Percentiles rank a stretch among this genome's conserved stretches.
These are phyloP conservation scores for Russula lepida DNA, from an alignment of 768 basidiomycete genomes.

Conservation along the genomic window DNA sequence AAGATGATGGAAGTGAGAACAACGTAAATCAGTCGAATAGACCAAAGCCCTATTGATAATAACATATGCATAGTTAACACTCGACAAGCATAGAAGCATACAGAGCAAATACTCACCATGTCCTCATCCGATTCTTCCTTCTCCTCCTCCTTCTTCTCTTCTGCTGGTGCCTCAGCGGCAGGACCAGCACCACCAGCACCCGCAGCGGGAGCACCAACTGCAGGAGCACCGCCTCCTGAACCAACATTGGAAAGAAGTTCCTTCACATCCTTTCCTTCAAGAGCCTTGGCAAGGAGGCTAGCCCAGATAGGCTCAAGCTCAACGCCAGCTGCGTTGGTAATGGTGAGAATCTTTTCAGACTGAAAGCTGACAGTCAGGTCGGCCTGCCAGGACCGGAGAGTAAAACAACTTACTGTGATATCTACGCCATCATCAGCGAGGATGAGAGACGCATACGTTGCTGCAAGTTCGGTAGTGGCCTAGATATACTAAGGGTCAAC, in stretches of 20 bases:
- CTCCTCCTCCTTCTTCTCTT: constrained; percentile 80
- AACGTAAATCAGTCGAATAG: constrained; percentile 70
- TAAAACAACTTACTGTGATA: constrained; percentile 71
- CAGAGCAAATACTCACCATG: constrained; percentile 49
- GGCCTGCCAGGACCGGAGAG: not conserved
- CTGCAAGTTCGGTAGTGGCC: constrained; percentile 72
- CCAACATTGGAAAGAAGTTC: constrained; percentile 94
- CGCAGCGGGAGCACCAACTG: constrained; percentile 46
- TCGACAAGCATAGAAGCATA: not conserved
- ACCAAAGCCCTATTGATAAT: constrained; percentile 74
- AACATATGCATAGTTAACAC: not conserved
- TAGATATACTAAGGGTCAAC: constrained; percentile 20
- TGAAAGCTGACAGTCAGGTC: constrained; percentile 27
- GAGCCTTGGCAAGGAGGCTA: constrained; percentile 90
- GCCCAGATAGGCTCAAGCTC: constrained; percentile 98
- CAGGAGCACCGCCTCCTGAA: constrained; percentile 81
- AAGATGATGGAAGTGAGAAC: constrained; percentile 1
- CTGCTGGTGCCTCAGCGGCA: constrained; percentile 63
- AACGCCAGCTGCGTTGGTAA: constrained; percentile 74
- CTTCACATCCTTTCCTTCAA: constrained; percentile 97
- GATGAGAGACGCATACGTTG: constrained; percentile 96
- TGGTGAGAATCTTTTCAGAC: constrained; percentile 87
- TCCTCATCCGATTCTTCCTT: constrained; percentile 88
- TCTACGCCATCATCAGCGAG: constrained; percentile 96
- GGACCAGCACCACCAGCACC: constrained; percentile 51